Evolutionary conservation across 495 filamentous ascomycete species (phyloP).

Genomic region (Neurospora sp.): DNA sequence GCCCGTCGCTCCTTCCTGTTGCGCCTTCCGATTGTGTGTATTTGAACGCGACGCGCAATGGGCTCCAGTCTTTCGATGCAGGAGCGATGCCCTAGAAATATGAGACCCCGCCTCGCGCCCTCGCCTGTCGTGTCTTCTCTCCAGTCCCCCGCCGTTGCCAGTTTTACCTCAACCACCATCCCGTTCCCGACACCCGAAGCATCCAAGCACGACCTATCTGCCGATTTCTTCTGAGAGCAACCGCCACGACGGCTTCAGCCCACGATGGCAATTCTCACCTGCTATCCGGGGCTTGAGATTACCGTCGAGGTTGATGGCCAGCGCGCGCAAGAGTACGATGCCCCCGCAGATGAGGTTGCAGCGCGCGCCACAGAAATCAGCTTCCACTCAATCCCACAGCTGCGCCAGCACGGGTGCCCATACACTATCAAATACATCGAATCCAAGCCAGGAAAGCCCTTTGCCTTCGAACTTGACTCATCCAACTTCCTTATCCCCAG

Average conservation of each 20-base stretch:
- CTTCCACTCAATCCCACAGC: background rate
- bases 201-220: background rate
- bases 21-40: background rate
- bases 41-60: background rate
- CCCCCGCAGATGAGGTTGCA: slow-evolving; percentile 5
- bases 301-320: slow-evolving; percentile 15
- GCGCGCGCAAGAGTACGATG: slow-evolving; percentile 21
- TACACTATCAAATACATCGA: slow-evolving; percentile 12
- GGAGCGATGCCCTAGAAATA: background rate
- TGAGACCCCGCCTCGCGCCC: background rate
- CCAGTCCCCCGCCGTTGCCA: background rate
- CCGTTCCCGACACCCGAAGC: background rate
- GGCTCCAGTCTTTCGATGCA: background rate
- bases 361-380: background rate
- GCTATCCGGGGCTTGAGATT: slow-evolving; percentile 20
- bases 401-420: background rate
- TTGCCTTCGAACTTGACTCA: background rate
- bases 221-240: background rate
- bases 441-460: slow-evolving; percentile 4
- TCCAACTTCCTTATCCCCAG: background rate
- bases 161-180: background rate
- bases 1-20: background rate
- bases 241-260: background rate
- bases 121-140: background rate
- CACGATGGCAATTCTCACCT: slow-evolving; percentile 24